A percentile compares a stretch with the other conserved stretches of the same genome.
These are phyloP conservation scores for Colletotrichum orbiculare DNA, from an alignment of 2,329 filamentous ascomycete genomes.

Conservation along the genomic window DNA sequence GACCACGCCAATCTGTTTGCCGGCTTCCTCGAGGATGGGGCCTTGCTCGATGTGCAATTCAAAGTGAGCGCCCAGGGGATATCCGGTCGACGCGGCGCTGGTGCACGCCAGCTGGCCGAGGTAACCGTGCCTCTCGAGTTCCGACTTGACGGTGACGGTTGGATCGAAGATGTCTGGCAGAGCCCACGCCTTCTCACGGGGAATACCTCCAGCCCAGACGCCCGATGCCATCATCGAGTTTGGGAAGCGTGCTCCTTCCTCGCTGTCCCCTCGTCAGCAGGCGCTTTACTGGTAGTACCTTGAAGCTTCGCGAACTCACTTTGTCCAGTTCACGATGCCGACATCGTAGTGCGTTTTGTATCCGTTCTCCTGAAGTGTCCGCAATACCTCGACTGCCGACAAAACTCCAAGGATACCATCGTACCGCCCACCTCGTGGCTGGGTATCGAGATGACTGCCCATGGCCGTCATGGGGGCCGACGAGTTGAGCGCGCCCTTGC, in stretches of 20 bases:
- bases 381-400: constrained; percentile 79
- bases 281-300: too few relatives aligned
- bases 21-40: constrained; percentile 74
- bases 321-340: constrained; percentile 83
- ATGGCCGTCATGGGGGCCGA: constrained; percentile 73
- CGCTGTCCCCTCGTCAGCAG: constrained; percentile 54
- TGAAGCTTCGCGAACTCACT: constrained; percentile 52
- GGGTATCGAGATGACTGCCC: constrained; percentile 76
- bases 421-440: constrained; percentile 74
- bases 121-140: constrained; percentile 79
- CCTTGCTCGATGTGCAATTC: constrained; percentile 90
- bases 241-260: constrained; percentile 85
- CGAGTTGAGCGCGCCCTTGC: constrained; percentile 67
- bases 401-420: constrained; percentile 82
- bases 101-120: constrained; percentile 60
- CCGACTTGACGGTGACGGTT: constrained; percentile 42
- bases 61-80: constrained; percentile 79
- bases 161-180: constrained; percentile 58
- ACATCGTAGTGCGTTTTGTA: constrained; percentile 77
- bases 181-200: constrained; percentile 68
- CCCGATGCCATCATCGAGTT: constrained; percentile 79
- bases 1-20: constrained; percentile 75
- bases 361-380: constrained; percentile 72
- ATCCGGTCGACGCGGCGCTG: constrained; percentile 9
- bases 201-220: constrained; percentile 78